Evolutionary conservation across 2,329 filamentous ascomycete genomes (phyloP), one percentile per base, ranked within the genome.

Genomic region (Chalaropsis thielavioides): DNA sequence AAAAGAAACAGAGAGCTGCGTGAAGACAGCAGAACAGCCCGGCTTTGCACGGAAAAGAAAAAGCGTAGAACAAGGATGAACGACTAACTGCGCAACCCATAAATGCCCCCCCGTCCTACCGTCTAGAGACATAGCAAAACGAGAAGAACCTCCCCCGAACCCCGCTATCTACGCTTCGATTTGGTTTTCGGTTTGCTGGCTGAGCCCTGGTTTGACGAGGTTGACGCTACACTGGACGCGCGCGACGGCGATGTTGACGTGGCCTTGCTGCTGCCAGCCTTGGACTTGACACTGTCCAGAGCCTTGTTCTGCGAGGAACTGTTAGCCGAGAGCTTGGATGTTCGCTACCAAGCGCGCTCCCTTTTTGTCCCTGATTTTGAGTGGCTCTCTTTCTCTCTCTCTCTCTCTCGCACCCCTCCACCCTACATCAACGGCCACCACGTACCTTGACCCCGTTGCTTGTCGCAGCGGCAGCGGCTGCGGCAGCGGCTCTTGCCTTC

Each of bases 221-320:
- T 89, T 0, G 92, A 96, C 40, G 83, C 85, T 31, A 96, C 90
- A 73, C 94, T 97, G 4, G 87, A 92, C 17, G 92, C 92, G 68
- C 94, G 83, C 24, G 92, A 96, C 0, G 87, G 88, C 4, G 86
- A 81, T 3, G 87, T 82, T 0, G 91, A 94, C 65, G 83, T 88
- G 61, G 83, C 82, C 74, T 92, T 94, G 76, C 83, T 89, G 66
- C 81, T 84, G 63, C 77, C 80, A 62, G 73, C 76, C 43, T 58
- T 66, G 43, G 82, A 85, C 76, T 96, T 96, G 72, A 96, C 84
- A 59, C 86, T 89, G 70, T 96, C 94, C 60, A 96, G 83, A 63
- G 90, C 86, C 78, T 97, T 97, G 76, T 96, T 96, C 92, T 97
- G 73, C 69, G 51, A 35, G 13, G 27, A 15, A 35, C 51, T 58